Conservation (phyloP, 495 filamentous ascomycete genomes). For the Aspergillus bridgeri region DNA sequence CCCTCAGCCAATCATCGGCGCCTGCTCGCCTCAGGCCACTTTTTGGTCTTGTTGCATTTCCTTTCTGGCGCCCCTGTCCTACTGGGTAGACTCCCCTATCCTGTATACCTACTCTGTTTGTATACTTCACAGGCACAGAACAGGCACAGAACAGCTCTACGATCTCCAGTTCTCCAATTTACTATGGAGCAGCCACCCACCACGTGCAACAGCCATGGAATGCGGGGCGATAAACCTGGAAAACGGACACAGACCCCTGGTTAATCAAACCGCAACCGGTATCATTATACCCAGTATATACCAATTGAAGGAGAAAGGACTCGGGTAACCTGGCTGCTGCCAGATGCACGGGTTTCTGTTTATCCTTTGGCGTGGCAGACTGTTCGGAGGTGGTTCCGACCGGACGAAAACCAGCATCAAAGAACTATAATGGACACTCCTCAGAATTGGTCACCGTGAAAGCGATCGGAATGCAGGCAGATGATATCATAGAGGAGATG, state of each 20-base stretch:
- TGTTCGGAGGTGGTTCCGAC: background rate
- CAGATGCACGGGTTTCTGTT: no score
- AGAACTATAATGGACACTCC: background rate
- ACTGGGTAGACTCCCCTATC: no score
- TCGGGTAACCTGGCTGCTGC: no score
- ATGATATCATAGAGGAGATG: background rate
- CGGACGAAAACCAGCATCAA: background rate
- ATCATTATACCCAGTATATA: no score
- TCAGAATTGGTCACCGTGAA: background rate
- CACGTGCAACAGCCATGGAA: slow-evolving; percentile 13
- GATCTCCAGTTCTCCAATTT: background rate
- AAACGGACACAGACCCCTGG: background rate
- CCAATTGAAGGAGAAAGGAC: no score
- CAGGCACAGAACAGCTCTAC: no score
- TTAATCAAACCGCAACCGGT: background rate
- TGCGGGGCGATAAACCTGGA: slow-evolving; percentile 4
- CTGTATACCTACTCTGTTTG: no score
- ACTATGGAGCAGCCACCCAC: background rate
- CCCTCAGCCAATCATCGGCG: slow-evolving; percentile 8
- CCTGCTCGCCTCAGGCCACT: slow-evolving; percentile 4
- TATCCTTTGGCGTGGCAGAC: no score
- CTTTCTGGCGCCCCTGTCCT: no score
- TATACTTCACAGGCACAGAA: no score
- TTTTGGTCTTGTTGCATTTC: no score
- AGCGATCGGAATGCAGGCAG: background rate